Evolutionary conservation across 306 rosid genomes (phyloP).

Genomic region (Prunus armeniaca): DNA sequence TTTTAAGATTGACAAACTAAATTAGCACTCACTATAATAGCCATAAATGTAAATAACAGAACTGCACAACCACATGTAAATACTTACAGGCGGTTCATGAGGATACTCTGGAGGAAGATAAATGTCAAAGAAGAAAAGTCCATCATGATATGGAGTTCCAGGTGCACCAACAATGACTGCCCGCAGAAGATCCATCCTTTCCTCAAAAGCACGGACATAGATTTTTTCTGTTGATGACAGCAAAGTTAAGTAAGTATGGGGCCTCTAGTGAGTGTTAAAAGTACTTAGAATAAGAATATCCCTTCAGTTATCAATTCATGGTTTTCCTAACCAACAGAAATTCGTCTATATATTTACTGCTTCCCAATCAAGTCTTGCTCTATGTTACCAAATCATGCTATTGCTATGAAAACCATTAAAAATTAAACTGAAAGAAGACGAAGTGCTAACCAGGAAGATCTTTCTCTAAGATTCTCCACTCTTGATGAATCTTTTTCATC

Average conservation of each 20-base stretch:
- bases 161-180: conserved; percentile 89
- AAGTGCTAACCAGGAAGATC: conserved; percentile 75
- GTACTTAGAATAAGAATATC: conserved; percentile 7
- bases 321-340: too few species aligned
- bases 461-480: conserved; percentile 85
- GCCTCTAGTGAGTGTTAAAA: conserved; percentile 3
- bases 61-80: conserved; percentile 14
- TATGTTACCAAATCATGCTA: background rate
- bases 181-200: conserved; percentile 86
- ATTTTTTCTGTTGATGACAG: conserved; percentile 60
- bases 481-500: conserved; percentile 87
- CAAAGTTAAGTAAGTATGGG: conserved; percentile 10
- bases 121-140: conserved; percentile 87
- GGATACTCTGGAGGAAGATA: conserved; percentile 86
- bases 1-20: conserved; percentile 20
- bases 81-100: conserved; percentile 82
- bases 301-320: too few species aligned
- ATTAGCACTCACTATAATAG: background rate
- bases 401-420: background rate
- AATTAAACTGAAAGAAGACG: conserved; percentile 16
- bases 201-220: conserved; percentile 77
- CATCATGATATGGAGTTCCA: conserved; percentile 96
- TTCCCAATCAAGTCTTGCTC: too few species aligned
- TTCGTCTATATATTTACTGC: too few species aligned
- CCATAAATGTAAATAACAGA: conserved; percentile 13